Evolutionary conservation across 139 green algal genomes (phyloP).

Genomic region (Trebouxia sp.): DNA sequence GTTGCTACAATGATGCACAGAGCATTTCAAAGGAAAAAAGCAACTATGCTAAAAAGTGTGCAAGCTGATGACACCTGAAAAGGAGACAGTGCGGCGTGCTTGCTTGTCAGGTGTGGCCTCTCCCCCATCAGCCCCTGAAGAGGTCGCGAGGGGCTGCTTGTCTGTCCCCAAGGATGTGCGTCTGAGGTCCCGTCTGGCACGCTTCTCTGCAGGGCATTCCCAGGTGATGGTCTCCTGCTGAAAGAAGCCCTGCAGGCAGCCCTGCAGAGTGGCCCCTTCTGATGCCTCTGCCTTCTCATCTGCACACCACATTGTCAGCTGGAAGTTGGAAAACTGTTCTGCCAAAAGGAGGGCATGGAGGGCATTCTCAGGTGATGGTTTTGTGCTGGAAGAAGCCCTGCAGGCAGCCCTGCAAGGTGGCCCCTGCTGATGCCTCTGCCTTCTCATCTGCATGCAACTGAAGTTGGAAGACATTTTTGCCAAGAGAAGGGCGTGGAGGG

Average conservation of each 20-base stretch:
- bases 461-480: too few species aligned
- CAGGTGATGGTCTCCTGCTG: conserved; percentile 48
- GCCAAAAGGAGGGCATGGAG: too few species aligned
- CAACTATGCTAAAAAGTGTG: too few species aligned
- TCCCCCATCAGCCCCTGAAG: background rate
- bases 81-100: conserved; percentile 27
- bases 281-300: background rate
- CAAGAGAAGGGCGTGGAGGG: too few species aligned
- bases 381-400: too few species aligned
- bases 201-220: conserved; percentile 52
- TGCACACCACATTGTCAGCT: too few species aligned
- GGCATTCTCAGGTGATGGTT: conserved; percentile 55
- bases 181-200: background rate
- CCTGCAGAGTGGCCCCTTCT: conserved; percentile 1
- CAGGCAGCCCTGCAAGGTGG: conserved; percentile 22
- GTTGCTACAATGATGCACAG: too few species aligned
- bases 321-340: too few species aligned
- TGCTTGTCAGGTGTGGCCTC: background rate
- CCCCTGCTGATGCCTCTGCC: background rate
- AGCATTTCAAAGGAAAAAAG: too few species aligned
- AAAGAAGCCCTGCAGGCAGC: conserved; percentile 59
- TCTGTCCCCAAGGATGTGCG: background rate
- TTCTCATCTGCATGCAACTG: too few species aligned
- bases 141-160: background rate
- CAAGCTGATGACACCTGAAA: too few species aligned